These are phyloP conservation scores for Chlorella ohadii DNA, from an alignment of 139 green algal genomes.

Conservation along the genomic window DNA sequence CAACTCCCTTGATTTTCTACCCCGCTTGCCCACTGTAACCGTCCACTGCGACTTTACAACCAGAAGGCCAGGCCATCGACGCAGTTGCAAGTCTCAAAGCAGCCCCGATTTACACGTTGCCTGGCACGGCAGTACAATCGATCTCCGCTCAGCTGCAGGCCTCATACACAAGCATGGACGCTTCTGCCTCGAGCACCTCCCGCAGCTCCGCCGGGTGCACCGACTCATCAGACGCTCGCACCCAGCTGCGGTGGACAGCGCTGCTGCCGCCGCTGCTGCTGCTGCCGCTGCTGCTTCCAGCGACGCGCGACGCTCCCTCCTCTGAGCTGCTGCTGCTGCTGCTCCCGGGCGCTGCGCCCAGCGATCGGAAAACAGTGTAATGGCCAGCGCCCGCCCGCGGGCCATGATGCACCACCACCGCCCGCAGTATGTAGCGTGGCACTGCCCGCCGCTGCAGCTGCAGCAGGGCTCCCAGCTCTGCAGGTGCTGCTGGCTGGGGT, in stretches of 20 bases:
- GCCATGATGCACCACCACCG: slow-evolving; percentile 29
- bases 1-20: too few relatives aligned
- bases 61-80: too few relatives aligned
- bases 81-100: too few relatives aligned
- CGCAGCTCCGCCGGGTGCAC: background rate
- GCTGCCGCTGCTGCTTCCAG: too few relatives aligned
- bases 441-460: background rate
- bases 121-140: too few relatives aligned
- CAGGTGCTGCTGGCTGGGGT: background rate
- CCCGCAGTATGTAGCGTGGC: slow-evolving; percentile 4
- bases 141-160: too few relatives aligned
- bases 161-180: slow-evolving; percentile 32
- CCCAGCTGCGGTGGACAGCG: background rate
- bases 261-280: background rate
- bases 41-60: too few relatives aligned
- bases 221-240: slow-evolving; percentile 11
- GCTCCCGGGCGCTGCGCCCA: background rate
- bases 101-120: too few relatives aligned
- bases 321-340: background rate
- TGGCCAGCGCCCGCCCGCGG: background rate
- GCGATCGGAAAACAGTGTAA: slow-evolving; percentile 20
- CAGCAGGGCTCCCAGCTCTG: background rate
- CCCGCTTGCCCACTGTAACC: too few relatives aligned
- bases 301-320: too few relatives aligned
- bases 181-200: slow-evolving; percentile 28